Base-by-base conservation (phyloP, 2,329 filamentous ascomycete species). In the Stachybotrys elegans region DNA sequence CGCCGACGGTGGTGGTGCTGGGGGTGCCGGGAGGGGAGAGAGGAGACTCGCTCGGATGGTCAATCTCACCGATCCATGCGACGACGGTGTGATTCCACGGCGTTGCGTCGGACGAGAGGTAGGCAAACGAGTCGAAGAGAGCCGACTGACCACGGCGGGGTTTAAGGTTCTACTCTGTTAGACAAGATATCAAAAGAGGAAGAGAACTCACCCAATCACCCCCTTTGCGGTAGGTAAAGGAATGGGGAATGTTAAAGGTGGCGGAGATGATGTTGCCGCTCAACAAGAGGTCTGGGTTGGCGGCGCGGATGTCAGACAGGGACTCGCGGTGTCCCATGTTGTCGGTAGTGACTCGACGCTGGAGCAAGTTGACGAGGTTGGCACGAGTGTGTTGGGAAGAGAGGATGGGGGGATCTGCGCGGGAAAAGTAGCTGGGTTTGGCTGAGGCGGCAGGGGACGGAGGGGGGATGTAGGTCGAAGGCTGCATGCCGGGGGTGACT, bases 11-110 rank as follows among this genome's bases (percentile, higher is more conserved):
- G 49, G 70, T 66, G 22, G 56, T 45, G 7, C 54, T 69, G 22
- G 76, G 73, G 0, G 71, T 73, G 43, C 67, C 65, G 16, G 73
- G 70, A 3, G 74, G 68, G 5, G 72, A 71, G 12, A 69, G 51
- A 17, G 56, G 51, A 22, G 63, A 58, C 36, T 77, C 72, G 32
- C 59, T 49, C 3, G 72, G 67, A 4, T 65, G 69, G 45, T 83
- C 79, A 47, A 92, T 85, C 64, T 97, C 92, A 46, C 92, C 92
- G 4, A 92, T 95, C 92, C 92, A 97, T 37, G 89, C 91, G 43
- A 97, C 87, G 6, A 96, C 78, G 1, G 84, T 93, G 68, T 96
- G 92, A 56, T 90, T 88, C 91, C 91, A 97, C 17, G 85, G 83
- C 3, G 85, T 84, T 35, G 86, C 77, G 44, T 85, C 75, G n/a